A percentile compares a stretch with the other conserved stretches of the same genome.
Conservation (phyloP, 2,329 filamentous ascomycete genomes). For the Aspergillus niger region DNA sequence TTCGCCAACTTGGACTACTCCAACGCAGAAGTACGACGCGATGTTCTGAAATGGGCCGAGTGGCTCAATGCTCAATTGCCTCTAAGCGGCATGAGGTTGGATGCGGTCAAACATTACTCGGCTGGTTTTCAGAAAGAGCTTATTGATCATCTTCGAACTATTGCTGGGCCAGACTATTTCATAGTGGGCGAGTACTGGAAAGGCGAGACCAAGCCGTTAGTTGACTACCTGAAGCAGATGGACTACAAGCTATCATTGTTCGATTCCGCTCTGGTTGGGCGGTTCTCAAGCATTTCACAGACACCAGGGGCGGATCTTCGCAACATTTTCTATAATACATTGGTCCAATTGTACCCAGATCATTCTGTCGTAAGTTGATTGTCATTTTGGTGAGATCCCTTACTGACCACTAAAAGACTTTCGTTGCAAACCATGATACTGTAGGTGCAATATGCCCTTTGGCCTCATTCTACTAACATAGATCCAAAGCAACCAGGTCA, state of each 20-base stretch:
- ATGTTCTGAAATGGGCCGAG: constrained; percentile 67
- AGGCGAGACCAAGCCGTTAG: constrained; percentile 57
- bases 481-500: constrained; percentile 60
- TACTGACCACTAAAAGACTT: constrained; percentile 20
- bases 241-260: constrained; percentile 64
- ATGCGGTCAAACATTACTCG: constrained; percentile 73
- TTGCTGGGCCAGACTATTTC: constrained; percentile 59
- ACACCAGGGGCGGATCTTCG: constrained; percentile 61
- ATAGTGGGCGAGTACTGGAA: constrained; percentile 72
- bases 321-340: constrained; percentile 62
- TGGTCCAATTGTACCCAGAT: constrained; percentile 57
- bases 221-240: constrained; percentile 61
- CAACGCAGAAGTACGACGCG: constrained; percentile 63
- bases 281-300: constrained; percentile 64
- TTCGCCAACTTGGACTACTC: constrained; percentile 70
- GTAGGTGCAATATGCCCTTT: constrained; percentile 14
- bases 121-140: constrained; percentile 67
- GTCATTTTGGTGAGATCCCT: not conserved
- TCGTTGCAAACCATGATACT: constrained; percentile 31
- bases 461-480: not conserved
- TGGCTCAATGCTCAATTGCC: constrained; percentile 66
- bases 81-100: constrained; percentile 67
- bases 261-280: constrained; percentile 69
- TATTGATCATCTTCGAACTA: constrained; percentile 57
- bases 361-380: constrained; percentile 18